Evolutionary conservation across 2,329 filamentous ascomycete genomes (phyloP), one percentile per base, ranked within the genome.

Genomic region (Colletotrichum lini): DNA sequence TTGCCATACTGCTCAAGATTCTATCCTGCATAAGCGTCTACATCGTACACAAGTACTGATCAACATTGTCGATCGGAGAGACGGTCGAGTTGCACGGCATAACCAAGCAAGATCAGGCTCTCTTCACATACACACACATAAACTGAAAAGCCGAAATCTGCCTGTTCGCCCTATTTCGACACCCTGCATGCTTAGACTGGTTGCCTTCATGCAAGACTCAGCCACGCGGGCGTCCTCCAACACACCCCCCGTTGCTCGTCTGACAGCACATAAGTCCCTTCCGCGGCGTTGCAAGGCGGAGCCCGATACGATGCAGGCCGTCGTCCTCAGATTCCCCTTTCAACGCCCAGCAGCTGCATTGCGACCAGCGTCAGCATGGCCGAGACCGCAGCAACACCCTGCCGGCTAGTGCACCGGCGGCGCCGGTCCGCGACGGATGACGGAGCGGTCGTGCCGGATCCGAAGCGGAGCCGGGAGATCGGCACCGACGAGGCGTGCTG

Each of bases 201-300:
- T 54, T 63, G 60, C 60, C 60, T 63, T 63, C 49, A 23, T 63
- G 60, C 49, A 54, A 9, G 38, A 40, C 38, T 45, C 49, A 30
- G 60, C 60, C 49, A 54, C 49, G 9, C 9, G 9, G 44, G 49
- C 49, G 6, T n/a, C 47, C 16, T 16, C 53, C 56, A 9, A 13
- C 30, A 35, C 30, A 35, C 56, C 56, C 56, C 40, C 35, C 35
- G 35, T 57, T 23, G 35, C n/a, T 57, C 3, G 35, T 38, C 35
- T 23, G 35, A 38, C 53, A 23, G n/a, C 53, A 23, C 35, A 9
- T 8, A 42, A 23, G 30, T 23, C 7, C n/a, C 35, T 13, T 23
- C 21, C 3, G 12, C 16, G 6, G 6, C 53, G 21, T 16, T 16
- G 13, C 40, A 16, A 56, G 56, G 56, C 56, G 30, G 56, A 64